Percentiles rank a stretch among this genome's conserved stretches.
Conservation (phyloP, 1,284 basidiomycete genomes). For the Leccinum fallax region DNA sequence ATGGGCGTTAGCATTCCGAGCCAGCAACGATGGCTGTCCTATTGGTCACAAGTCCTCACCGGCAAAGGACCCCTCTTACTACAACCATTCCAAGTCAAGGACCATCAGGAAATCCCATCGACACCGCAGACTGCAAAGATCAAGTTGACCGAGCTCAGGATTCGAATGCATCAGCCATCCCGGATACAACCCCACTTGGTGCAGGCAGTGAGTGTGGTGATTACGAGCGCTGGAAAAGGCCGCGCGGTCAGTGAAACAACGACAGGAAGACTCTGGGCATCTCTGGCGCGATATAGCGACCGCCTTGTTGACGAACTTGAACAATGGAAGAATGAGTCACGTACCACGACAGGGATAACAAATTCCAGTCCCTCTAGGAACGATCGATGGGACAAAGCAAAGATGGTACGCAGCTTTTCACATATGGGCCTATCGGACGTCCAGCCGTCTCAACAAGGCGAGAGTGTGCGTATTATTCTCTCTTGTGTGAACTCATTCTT, state of each 20-base stretch:
- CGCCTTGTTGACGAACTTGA: slow-evolving; percentile 62
- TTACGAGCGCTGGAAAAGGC: slow-evolving; percentile 44
- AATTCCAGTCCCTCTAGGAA: slow-evolving; percentile 48
- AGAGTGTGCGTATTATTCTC: slow-evolving; percentile 17
- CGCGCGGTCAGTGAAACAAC: slow-evolving; percentile 37
- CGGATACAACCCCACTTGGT: slow-evolving; percentile 52
- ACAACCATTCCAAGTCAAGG: slow-evolving; percentile 34
- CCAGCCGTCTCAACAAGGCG: slow-evolving; percentile 13
- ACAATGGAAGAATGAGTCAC: slow-evolving; percentile 56
- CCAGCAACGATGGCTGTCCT: slow-evolving; percentile 71
- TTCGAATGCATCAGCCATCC: slow-evolving; percentile 61
- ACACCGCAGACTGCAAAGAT: slow-evolving; percentile 34
- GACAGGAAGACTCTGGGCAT: slow-evolving; percentile 65
- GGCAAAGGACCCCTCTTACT: slow-evolving; percentile 53
- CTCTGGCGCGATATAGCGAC: slow-evolving; percentile 78
- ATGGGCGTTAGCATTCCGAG: slow-evolving; percentile 78
- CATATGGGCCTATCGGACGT: slow-evolving; percentile 48
- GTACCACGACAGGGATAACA: slow-evolving; percentile 22
- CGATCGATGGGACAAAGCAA: slow-evolving; percentile 66
- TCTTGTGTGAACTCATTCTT: not conserved
- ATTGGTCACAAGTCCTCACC: slow-evolving; percentile 70
- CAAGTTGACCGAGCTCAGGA: slow-evolving; percentile 51
- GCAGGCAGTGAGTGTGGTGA: slow-evolving; percentile 55
- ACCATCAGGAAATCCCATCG: slow-evolving; percentile 6
- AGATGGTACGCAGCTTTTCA: slow-evolving; percentile 80